phyloP scores from a whole-genome alignment of 805 yeast species.

The Isabelozyma gotoi region DNA sequence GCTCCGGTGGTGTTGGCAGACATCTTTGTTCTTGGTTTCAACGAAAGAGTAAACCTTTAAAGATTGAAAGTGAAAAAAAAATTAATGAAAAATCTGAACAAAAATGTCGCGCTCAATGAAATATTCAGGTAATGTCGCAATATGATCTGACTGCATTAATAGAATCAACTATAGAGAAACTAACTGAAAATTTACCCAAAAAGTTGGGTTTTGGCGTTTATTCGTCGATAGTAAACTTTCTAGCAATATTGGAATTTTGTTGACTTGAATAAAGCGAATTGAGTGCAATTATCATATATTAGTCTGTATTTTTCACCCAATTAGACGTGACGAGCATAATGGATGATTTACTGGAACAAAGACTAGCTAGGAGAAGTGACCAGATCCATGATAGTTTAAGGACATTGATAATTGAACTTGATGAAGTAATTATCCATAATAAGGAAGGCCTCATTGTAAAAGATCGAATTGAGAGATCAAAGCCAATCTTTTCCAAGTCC shows the following conservation, averaged over 20 bases:
- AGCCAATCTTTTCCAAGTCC: conserved; percentile 9
- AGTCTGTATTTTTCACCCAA: too few relatives aligned
- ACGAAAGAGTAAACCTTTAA: too few relatives aligned
- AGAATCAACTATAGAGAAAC: background rate
- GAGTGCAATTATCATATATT: too few relatives aligned
- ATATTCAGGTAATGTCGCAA: background rate
- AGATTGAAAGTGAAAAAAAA: background rate
- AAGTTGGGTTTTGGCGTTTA: too few relatives aligned
- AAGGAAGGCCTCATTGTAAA: background rate
- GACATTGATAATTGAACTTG: background rate
- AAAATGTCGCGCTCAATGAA: background rate
- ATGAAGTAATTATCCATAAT: background rate
- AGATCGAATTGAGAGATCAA: conserved; percentile 9
- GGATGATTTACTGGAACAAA: conserved; percentile 12
- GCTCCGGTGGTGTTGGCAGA: background rate
- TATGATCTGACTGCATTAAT: too few relatives aligned
- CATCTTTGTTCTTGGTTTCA: background rate
- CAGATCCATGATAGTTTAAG: conserved; percentile 10
- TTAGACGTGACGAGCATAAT: conserved; percentile 3
- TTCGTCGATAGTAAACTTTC: too few relatives aligned
- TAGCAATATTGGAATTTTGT: too few relatives aligned
- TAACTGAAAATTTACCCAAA: too few relatives aligned
- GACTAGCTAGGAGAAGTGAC: conserved; percentile 12
- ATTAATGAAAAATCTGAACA: background rate
- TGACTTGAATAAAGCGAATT: too few relatives aligned